Percentiles rank a stretch among this genome's conserved stretches.
Conservation (phyloP, 2,329 filamentous ascomycete species). For the Calonectria pauciramosa region DNA sequence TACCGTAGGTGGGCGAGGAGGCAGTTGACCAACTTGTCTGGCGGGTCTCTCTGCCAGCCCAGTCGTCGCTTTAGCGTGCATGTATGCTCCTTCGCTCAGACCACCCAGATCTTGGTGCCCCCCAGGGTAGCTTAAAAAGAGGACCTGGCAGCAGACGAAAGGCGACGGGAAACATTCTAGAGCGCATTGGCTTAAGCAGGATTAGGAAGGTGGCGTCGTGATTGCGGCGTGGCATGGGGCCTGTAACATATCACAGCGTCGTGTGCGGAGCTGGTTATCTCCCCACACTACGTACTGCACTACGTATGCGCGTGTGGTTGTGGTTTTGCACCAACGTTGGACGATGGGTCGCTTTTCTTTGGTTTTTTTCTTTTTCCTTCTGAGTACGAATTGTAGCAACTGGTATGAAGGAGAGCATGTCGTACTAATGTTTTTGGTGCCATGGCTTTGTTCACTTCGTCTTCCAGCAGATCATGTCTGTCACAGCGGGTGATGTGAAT, state of each 20-base stretch:
- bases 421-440: background rate
- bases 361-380: background rate
- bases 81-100: background rate
- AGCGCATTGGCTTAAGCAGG: conserved; percentile 25
- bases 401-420: background rate
- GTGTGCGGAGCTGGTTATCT: conserved; percentile 16
- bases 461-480: background rate
- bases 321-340: background rate
- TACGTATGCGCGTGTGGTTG: background rate
- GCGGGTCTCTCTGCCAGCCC: background rate
- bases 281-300: conserved; percentile 13
- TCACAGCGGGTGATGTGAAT: background rate
- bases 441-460: background rate
- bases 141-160: background rate
- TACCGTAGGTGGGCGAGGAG: background rate
- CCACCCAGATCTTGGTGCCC: background rate
- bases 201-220: conserved; percentile 42
- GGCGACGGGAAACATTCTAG: conserved; percentile 22
- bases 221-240: background rate
- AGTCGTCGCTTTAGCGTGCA: background rate
- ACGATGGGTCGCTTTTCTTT: background rate
- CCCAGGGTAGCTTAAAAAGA: conserved; percentile 20
- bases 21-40: background rate
- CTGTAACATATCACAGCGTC: background rate
- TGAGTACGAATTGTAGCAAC: background rate